A percentile compares a stretch with the other conserved stretches of the same genome.
These are phyloP conservation scores for Chalaropsis ovoidea DNA, from an alignment of 2,329 filamentous ascomycete species.

Conservation along the genomic window DNA sequence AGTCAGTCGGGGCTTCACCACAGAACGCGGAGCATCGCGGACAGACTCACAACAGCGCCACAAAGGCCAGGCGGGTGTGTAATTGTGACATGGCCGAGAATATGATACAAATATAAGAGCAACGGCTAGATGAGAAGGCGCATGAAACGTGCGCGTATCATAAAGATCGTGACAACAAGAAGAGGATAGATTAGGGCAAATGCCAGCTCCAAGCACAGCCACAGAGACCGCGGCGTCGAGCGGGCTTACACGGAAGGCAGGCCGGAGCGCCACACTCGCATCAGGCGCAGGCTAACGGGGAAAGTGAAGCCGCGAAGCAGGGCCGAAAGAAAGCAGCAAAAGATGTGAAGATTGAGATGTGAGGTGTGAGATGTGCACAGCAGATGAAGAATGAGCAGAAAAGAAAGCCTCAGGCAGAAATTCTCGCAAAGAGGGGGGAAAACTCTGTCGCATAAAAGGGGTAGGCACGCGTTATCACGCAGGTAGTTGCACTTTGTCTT, in stretches of 20 bases:
- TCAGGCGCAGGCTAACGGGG: no score
- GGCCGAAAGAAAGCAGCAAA: background rate
- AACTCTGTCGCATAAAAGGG: slow-evolving; percentile 1
- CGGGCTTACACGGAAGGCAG: background rate
- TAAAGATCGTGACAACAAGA: background rate
- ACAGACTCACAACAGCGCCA: slow-evolving; percentile 20
- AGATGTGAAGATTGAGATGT: background rate
- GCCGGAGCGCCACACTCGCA: background rate
- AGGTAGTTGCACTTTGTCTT: background rate
- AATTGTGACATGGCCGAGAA: slow-evolving; percentile 16
- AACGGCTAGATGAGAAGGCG: background rate
- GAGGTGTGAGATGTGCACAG: background rate
- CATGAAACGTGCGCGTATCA: background rate
- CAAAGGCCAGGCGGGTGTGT: slow-evolving; percentile 20
- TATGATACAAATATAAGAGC: background rate
- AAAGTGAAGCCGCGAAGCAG: background rate
- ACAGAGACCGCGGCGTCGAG: background rate
- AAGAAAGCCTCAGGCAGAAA: no score
- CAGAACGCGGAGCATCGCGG: no score
- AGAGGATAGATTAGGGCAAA: background rate
- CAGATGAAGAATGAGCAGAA: background rate
- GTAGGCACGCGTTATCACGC: background rate
- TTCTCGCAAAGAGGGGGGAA: background rate
- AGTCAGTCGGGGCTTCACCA: background rate
- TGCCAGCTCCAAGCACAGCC: background rate